Evolutionary conservation across 2,329 filamentous ascomycete species (phyloP), one percentile per base, ranked within the genome.

Genomic region (Balansia obtecta): DNA sequence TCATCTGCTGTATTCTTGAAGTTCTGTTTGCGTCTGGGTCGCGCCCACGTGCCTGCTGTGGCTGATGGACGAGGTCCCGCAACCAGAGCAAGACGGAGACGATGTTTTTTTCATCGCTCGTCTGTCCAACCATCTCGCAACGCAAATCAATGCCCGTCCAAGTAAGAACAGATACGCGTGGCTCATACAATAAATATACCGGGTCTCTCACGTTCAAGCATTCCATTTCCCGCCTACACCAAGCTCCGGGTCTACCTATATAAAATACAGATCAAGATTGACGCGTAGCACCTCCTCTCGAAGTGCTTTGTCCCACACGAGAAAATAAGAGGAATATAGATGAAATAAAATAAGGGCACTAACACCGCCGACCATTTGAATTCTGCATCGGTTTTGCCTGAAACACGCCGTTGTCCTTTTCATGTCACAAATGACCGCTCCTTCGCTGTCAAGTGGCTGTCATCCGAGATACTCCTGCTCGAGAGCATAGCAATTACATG

Each of bases 401-500:
- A 10, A 44, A 22, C 39, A 37, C 40, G 47, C 39, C 39, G 39
- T 44, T 49, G 27, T 49, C 47, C 47, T 13, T 20, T 12, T 37
- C 13, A n/a, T 45, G 33, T 18, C 20, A 11, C 42, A 16, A 18
- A 30, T 13, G 27, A 40, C 20, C 9, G 8, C 32, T 32, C 5
- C 27, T 27, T 27, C 27, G 27, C 27, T 27, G 27, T 22, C 27
- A 27, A 27, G 27, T 27, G 27, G 27, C 27, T 8, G 27, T 27
- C 27, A 27, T 27, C 27, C 27, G 8, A 27, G 7, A 27, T 27
- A 27, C 27, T 27, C 34, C 11, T 37, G 34, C 34, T 37, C 34
- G 7, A 27, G 27, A 27, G 27, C 27, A 27, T 27, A 27, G 4
- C 34, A 30, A 11, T 40, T 63, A 68, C 60, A 69, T 61, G 49